A percentile compares a stretch with the other conserved stretches of the same genome.
Evolutionary conservation across 177 flowering plant species (phyloP).

Genomic region (Vitis hybrid): DNA sequence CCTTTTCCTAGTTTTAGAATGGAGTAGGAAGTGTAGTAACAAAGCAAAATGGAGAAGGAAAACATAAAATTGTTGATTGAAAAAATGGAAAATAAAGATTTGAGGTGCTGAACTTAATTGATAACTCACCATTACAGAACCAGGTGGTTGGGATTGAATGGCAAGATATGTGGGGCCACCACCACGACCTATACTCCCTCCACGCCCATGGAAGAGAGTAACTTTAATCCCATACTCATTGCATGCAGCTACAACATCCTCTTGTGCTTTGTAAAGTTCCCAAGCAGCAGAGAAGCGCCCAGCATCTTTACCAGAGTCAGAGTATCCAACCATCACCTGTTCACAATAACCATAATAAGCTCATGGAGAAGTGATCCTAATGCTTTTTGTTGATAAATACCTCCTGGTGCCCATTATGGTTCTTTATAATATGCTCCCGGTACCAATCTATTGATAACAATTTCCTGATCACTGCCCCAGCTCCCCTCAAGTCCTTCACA

Average conservation of each 20-base stretch:
- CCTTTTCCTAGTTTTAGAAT: no score
- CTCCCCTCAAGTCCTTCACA: conserved; percentile 85
- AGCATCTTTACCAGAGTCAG: conserved; percentile 98
- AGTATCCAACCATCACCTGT: conserved; percentile 98
- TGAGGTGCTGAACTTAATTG: neutral
- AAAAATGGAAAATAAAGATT: no score
- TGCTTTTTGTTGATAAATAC: conserved; percentile 28
- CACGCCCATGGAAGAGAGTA: conserved; percentile 98
- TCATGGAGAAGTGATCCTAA: neutral
- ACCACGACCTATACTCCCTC: conserved; percentile 97
- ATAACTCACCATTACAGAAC: conserved; percentile 61
- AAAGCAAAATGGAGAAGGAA: no score
- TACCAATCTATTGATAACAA: conserved; percentile 93
- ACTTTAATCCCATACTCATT: conserved; percentile 84
- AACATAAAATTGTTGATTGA: no score
- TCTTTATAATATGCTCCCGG: conserved; percentile 68
- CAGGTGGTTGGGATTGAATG: conserved; percentile 97
- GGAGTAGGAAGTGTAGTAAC: no score
- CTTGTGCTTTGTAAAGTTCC: conserved; percentile 98
- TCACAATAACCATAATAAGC: conserved; percentile 15
- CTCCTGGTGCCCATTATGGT: conserved; percentile 94
- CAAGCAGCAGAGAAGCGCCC: conserved; percentile 97
- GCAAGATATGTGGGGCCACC: conserved; percentile 98
- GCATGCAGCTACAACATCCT: conserved; percentile 92
- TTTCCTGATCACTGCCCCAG: conserved; percentile 87